Evolutionary conservation across 352 stramenopile genomes (phyloP).

Genomic region (Pythium guiyangense): DNA sequence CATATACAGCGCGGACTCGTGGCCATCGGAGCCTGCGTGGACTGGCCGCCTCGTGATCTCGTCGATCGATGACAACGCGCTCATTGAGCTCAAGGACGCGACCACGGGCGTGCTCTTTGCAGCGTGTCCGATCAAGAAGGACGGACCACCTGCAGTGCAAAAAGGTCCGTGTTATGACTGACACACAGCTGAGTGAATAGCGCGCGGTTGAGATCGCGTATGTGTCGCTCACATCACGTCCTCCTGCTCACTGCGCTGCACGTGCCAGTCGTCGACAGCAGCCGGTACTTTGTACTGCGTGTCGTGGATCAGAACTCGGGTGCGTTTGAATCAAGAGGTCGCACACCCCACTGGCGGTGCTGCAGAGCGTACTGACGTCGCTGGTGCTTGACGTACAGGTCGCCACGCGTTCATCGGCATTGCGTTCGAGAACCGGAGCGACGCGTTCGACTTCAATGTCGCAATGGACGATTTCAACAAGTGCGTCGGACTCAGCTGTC

Average conservation of each 20-base stretch:
- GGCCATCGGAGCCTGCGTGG: slow-evolving; percentile 56
- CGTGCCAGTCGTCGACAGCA: slow-evolving; percentile 79
- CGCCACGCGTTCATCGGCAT: slow-evolving; percentile 92
- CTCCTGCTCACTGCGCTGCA: not conserved
- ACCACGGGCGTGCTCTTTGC: slow-evolving; percentile 53
- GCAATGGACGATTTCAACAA: slow-evolving; percentile 88
- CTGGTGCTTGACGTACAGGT: slow-evolving; percentile 20
- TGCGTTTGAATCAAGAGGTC: slow-evolving; percentile 16
- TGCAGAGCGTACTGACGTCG: not conserved
- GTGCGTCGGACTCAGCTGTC: no score
- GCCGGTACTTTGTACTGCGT: slow-evolving; percentile 92
- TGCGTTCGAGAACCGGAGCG: slow-evolving; percentile 92
- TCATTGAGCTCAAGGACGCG: slow-evolving; percentile 61
- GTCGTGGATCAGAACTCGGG: slow-evolving; percentile 85
- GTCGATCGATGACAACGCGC: slow-evolving; percentile 44
- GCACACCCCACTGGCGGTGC: not conserved
- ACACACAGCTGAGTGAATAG: slow-evolving; percentile 1
- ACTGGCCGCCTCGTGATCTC: slow-evolving; percentile 60
- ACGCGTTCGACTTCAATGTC: slow-evolving; percentile 95
- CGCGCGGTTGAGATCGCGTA: no score
- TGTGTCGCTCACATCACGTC: no score
- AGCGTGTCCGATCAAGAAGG: slow-evolving; percentile 53
- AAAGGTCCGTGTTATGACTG: slow-evolving; percentile 30
- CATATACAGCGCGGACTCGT: slow-evolving; percentile 61
- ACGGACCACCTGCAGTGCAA: slow-evolving; percentile 49